Evolutionary conservation across 352 stramenopile genomes (phyloP).

Genomic region (Pythium guiyangense): DNA sequence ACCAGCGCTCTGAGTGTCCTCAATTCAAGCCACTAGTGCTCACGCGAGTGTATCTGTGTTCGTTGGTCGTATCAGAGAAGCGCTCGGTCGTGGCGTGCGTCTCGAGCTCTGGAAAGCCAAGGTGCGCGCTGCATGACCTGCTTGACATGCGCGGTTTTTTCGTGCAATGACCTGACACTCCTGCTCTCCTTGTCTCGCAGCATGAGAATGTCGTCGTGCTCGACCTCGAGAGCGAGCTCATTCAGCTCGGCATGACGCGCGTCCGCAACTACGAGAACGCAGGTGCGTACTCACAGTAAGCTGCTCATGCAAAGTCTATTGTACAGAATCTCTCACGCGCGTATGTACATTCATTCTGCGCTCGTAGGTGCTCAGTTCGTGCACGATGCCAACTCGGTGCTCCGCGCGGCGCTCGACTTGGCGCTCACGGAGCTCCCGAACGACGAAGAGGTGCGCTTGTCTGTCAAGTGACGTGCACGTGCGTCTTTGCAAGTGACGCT

Average conservation of each 20-base stretch:
- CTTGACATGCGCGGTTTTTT: too few relatives aligned
- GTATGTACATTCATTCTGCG: too few relatives aligned
- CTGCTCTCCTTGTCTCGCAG: conserved; percentile 18
- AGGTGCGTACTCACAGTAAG: conserved; percentile 31
- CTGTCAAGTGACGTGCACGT: too few relatives aligned
- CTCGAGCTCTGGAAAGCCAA: conserved; percentile 86
- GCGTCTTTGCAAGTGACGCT: conserved; percentile 1
- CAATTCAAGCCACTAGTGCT: too few relatives aligned
- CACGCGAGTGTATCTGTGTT: too few relatives aligned
- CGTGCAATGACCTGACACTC: neutral
- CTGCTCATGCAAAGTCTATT: too few relatives aligned
- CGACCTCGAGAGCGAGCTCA: conserved; percentile 80
- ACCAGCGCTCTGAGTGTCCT: too few relatives aligned
- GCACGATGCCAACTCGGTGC: conserved; percentile 66
- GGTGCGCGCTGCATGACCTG: conserved; percentile 28
- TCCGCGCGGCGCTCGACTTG: conserved; percentile 64
- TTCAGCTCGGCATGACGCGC: conserved; percentile 78
- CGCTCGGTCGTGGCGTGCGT: conserved; percentile 68
- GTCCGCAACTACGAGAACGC: conserved; percentile 72
- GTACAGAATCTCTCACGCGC: too few relatives aligned
- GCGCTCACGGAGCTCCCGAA: conserved; percentile 78
- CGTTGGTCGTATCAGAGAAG: conserved; percentile 34
- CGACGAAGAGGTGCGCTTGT: conserved; percentile 68
- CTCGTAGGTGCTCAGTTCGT: conserved; percentile 49
- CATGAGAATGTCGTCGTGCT: conserved; percentile 86